Conservation (phyloP, 495 filamentous ascomycete genomes). For the Podospora sp. region DNA sequence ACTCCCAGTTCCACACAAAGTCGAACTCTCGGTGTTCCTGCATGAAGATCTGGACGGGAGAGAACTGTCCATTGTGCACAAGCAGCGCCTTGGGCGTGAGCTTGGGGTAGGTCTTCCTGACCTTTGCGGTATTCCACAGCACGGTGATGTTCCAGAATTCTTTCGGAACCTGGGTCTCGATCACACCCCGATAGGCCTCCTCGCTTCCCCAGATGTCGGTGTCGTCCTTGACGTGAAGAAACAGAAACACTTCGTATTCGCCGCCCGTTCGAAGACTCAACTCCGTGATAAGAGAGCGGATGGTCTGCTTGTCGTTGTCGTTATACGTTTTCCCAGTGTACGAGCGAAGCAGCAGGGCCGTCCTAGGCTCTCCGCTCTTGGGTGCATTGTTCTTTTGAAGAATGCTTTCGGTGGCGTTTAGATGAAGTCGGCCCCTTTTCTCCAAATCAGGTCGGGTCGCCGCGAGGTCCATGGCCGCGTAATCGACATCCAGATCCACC, state of each 20-base stretch:
- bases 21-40: constrained; percentile 71
- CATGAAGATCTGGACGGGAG: constrained; percentile 66
- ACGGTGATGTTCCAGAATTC: constrained; percentile 70
- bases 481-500: not conserved
- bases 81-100: constrained; percentile 41
- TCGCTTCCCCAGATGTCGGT: constrained; percentile 58
- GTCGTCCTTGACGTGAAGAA: constrained; percentile 71
- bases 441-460: not conserved
- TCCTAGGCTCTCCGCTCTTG: constrained; percentile 51
- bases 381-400: constrained; percentile 13
- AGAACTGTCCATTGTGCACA: constrained; percentile 56
- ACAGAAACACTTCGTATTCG: constrained; percentile 75
- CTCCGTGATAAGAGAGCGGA: constrained; percentile 75
- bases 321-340: constrained; percentile 69
- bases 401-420: too few relatives aligned
- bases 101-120: constrained; percentile 61
- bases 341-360: constrained; percentile 70
- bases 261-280: constrained; percentile 71
- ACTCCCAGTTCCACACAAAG: constrained; percentile 77
- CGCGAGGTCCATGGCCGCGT: not conserved
- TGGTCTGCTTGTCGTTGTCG: constrained; percentile 68
- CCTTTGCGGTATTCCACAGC: constrained; percentile 64
- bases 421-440: not conserved
- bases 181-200: constrained; percentile 53
- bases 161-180: constrained; percentile 58